Base-by-base conservation (phyloP, 345 rosid species). In the Linum trigynum region DNA sequence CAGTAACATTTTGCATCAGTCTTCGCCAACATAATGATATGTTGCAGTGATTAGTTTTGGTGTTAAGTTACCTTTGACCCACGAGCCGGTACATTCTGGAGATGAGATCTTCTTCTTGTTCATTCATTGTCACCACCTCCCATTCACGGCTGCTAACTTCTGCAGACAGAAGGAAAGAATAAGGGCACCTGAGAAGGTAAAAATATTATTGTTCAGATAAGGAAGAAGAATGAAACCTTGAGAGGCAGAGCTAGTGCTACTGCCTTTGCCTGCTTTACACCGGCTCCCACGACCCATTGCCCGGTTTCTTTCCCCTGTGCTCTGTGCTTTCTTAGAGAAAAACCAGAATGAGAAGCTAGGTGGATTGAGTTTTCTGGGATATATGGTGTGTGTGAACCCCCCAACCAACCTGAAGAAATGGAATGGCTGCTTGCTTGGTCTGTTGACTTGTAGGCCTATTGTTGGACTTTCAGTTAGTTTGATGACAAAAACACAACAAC, bases 101-200 rank as follows among this genome's bases (percentile, higher is more conserved):
- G 73, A 86, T 81, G 72, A 86, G 87, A 77, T 86, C 92, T 70
- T 82, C 86, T 55, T 86, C 89, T 75, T 81, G 86, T 60, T 79
- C 85, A 5, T 78, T 76, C 89, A 84, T 78, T 63, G 72, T 68
- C 50, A 86, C 77, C 73, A 79, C 74, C 48, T 83, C 81, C 92
- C 92, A 84, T 69, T 78, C 82, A 39, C 73, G 70, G 40, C 92
- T 86, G 65, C 83, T 79, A 38, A 84, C 89, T 73, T 86, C 92
- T 86, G 72, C 67, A 39, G 55, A 66, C 39, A 48, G 65, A 39
- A 63, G 23, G 12, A n/a, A 67, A 67, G 58, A 35, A 35, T 3
- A 61, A 7, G 42, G 50, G 11, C 61, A 17, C 38, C 11, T 4
- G 5, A 56, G 32, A 65, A 11, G 37, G 39, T 12, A 2, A 36